phyloP scores from a whole-genome alignment of 805 yeast genomes.

The Saccharomycopsis microspora region DNA sequence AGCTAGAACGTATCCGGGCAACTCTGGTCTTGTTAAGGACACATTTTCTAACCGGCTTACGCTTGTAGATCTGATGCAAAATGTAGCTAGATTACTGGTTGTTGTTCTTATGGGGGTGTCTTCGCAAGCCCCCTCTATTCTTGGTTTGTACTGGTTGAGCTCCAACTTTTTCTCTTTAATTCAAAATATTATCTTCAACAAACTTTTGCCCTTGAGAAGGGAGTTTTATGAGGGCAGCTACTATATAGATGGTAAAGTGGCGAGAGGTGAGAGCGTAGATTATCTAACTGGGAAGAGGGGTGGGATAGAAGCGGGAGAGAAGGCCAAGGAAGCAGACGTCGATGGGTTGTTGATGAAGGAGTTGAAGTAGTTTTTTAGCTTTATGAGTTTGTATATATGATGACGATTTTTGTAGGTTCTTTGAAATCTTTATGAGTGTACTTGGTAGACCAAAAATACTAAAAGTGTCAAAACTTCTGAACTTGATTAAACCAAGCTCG shows the following conservation, averaged over 20 bases:
- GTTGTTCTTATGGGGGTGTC: conserved; percentile 76
- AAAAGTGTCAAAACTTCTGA: too few relatives aligned
- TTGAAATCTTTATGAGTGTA: too few relatives aligned
- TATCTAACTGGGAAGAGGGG: neutral
- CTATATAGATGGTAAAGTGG: neutral
- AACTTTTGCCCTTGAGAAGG: conserved; percentile 45
- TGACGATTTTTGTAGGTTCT: too few relatives aligned
- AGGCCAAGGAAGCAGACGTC: neutral
- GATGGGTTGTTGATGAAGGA: conserved; percentile 1
- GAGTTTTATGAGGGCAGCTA: conserved; percentile 25
- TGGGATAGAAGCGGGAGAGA: neutral
- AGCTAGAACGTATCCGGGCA: conserved; percentile 13
- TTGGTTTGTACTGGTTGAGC: conserved; percentile 82
- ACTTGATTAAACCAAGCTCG: too few relatives aligned
- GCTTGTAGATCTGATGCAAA: conserved; percentile 52
- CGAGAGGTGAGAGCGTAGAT: neutral
- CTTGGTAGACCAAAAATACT: too few relatives aligned
- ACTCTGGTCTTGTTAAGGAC: conserved; percentile 22
- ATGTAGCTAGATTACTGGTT: conserved; percentile 61
- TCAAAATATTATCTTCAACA: conserved; percentile 67
- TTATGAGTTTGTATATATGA: too few relatives aligned
- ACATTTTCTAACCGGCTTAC: conserved; percentile 36
- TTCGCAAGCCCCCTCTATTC: conserved; percentile 76
- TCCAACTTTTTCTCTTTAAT: conserved; percentile 67
- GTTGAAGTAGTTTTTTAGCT: neutral